phyloP scores from a whole-genome alignment of 345 rosid species.

The Rhizophora mangle region DNA sequence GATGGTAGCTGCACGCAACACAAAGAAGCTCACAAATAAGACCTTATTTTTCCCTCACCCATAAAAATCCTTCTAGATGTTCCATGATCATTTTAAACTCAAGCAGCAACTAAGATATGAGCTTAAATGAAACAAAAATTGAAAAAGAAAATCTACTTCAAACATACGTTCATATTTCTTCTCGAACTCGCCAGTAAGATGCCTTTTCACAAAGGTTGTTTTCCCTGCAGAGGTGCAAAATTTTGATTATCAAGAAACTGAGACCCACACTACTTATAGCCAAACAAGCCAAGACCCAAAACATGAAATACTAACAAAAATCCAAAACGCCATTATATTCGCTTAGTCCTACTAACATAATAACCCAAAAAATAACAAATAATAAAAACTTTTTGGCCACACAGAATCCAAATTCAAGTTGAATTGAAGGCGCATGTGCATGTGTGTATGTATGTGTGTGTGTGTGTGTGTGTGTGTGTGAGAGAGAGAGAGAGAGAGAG shows the following conservation, averaged over 20 bases:
- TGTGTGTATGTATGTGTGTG: too few relatives aligned
- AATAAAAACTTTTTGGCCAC: not conserved
- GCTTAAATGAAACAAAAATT: not conserved
- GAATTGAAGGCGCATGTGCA: too few relatives aligned
- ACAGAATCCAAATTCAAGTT: not conserved
- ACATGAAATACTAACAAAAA: not conserved
- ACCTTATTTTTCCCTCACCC: not conserved
- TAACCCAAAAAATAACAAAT: not conserved
- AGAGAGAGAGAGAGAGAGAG: too few relatives aligned
- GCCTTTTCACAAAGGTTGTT: constrained; percentile 87
- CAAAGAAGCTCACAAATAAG: not conserved
- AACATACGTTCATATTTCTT: constrained; percentile 91
- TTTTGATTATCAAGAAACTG: too few relatives aligned
- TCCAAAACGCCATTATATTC: not conserved
- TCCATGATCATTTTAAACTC: not conserved
- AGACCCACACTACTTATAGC: too few relatives aligned
- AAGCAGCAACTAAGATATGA: not conserved
- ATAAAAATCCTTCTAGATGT: not conserved
- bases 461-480: too few relatives aligned
- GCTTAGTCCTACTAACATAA: not conserved
- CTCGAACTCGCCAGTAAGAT: constrained; percentile 94
- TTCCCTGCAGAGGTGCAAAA: constrained; percentile 46
- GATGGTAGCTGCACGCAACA: constrained; percentile 58
- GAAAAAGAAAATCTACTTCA: too few relatives aligned
- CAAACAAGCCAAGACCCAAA: too few relatives aligned